A percentile compares a stretch with the other conserved stretches of the same genome.
phyloP scores from a whole-genome alignment of 2,329 filamentous ascomycete genomes.

The Trichoderma oligosporum region DNA sequence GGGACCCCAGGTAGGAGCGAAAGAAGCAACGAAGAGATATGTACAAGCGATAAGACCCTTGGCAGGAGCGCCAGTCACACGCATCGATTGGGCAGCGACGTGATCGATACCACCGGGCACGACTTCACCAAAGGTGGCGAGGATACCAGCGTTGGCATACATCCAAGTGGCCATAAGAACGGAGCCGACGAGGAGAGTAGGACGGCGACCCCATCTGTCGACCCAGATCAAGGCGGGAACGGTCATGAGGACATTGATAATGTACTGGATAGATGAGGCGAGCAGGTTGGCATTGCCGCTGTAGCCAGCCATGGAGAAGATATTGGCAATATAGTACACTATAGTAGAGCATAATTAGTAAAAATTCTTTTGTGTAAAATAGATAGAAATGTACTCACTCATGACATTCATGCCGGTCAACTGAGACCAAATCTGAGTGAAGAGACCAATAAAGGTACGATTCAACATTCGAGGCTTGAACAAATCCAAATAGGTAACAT shows the following conservation, averaged over 20 bases:
- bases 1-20: slow-evolving; percentile 46
- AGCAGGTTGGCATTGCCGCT: slow-evolving; percentile 48
- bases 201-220: slow-evolving; percentile 71
- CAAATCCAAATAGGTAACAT: slow-evolving; percentile 69
- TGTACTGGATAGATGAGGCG: slow-evolving; percentile 55
- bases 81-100: slow-evolving; percentile 49
- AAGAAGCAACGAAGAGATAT: slow-evolving; percentile 58
- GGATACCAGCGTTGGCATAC: slow-evolving; percentile 51
- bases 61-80: slow-evolving; percentile 41
- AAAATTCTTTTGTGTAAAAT: background rate
- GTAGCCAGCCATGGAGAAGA: slow-evolving; percentile 41
- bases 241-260: slow-evolving; percentile 79
- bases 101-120: slow-evolving; percentile 44
- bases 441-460: slow-evolving; percentile 49
- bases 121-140: slow-evolving; percentile 44
- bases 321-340: slow-evolving; percentile 60
- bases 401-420: slow-evolving; percentile 55
- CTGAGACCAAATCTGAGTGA: slow-evolving; percentile 55
- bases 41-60: slow-evolving; percentile 64
- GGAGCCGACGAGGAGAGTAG: slow-evolving; percentile 61
- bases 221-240: slow-evolving; percentile 70
- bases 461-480: slow-evolving; percentile 64
- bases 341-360: background rate
- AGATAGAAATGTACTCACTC: slow-evolving; percentile 43
- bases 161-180: slow-evolving; percentile 63